Evolutionary conservation across 1,284 basidiomycete species (phyloP), one percentile per base, ranked within the genome.

Genomic region (Sanghuangporus weigelae): DNA sequence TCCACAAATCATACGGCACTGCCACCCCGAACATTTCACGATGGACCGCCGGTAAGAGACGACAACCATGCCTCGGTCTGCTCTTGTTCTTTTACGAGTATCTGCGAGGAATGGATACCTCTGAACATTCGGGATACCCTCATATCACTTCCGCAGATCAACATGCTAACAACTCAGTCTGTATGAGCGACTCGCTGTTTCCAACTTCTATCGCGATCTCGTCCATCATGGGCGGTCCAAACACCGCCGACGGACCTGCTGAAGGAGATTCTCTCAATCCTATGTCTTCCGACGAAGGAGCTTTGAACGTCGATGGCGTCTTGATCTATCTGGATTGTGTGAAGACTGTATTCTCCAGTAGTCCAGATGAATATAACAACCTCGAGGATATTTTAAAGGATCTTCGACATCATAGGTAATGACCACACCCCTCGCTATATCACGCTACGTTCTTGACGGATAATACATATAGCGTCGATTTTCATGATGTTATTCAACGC

Each of bases 351-450:
- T 97, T 97, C 71, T 81, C 85, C 53, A 87, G 93, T 71, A 85
- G 90, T 67, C 93, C 95, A 7, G 92, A 95, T 67, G 93, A 96
- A 16, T 98, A 97, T 78, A 97, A 97, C 73, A 85, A 88, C 62
- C 97, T 98, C 74, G 77, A 98, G 71, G 95, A 97, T 72, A 96
- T 97, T 68, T 97, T 98, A 95, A 98, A 98, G 76, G 95, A 98
- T 73, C 96, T 96, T 76, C 96, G 96, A 78, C 89, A 89, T 62
- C 90, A 95, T 70, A 77, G 85, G 94, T 96, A 70, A 87, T 80
- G 23, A 63, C 19, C 14, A 36, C 12, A n/a, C 21, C 6, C 21
- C 44, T n/a, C 11, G 44, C 16, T 19, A n/a, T 46, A 7, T 11
- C 21, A 19, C n/a, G 44, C 16, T 46, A 1, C 1, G 21, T 46